phyloP scores from a whole-genome alignment of 1,284 basidiomycete genomes.

The Apiotrichum gamsii region DNA sequence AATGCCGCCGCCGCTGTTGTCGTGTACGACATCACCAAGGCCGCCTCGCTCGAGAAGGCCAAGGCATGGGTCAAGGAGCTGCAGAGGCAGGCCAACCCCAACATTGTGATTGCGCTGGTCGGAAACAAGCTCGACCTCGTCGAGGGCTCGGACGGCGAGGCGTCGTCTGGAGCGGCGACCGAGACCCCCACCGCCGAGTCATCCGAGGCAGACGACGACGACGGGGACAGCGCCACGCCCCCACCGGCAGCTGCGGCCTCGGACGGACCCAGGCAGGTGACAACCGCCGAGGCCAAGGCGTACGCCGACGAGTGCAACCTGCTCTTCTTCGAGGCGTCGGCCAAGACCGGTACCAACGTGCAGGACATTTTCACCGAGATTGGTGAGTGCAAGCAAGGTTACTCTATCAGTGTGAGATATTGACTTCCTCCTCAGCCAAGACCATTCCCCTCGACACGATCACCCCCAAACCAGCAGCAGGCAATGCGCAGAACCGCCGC shows the following conservation, averaged over 20 bases:
- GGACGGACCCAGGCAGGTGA: conserved; percentile 76
- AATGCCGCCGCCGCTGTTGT: conserved; percentile 94
- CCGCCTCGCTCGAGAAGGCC: conserved; percentile 88
- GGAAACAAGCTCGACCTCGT: conserved; percentile 95
- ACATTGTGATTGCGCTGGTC: conserved; percentile 94
- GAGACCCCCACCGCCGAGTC: conserved; percentile 53
- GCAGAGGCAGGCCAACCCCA: conserved; percentile 96
- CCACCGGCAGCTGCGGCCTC: conserved; percentile 42
- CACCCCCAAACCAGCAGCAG: conserved; percentile 62
- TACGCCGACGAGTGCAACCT: conserved; percentile 93
- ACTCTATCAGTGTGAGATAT: too few species aligned
- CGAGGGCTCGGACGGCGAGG: conserved; percentile 52
- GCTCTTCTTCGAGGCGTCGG: conserved; percentile 97
- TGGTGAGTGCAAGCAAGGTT: conserved; percentile 57
- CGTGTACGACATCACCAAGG: conserved; percentile 88
- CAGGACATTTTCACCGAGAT: conserved; percentile 98
- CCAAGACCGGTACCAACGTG: conserved; percentile 95
- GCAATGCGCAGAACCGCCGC: conserved; percentile 51
- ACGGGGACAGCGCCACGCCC: conserved; percentile 37
- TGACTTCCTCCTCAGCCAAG: conserved; percentile 58
- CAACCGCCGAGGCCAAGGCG: conserved; percentile 89
- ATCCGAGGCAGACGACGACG: conserved; percentile 45
- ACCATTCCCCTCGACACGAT: conserved; percentile 94
- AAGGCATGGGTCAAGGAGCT: conserved; percentile 99
- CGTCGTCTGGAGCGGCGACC: conserved; percentile 10